Conservation (phyloP, 2,329 filamentous ascomycete species). For the Juglanconis sp. region DNA sequence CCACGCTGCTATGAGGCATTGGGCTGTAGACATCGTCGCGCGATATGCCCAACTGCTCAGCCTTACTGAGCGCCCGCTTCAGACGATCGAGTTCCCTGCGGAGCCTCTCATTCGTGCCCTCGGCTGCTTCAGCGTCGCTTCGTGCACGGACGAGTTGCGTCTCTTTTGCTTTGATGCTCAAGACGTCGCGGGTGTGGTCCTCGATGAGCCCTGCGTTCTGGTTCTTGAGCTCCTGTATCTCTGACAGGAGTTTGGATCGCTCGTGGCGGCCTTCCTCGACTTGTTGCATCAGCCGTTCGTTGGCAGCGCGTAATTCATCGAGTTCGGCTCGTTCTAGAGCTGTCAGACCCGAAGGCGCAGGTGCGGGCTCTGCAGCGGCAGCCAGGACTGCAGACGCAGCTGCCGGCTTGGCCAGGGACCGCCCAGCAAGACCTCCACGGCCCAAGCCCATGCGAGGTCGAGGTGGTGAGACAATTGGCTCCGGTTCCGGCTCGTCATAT, state of each 20-base stretch:
- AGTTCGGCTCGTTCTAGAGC: slow-evolving; percentile 88
- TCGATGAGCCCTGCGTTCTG: slow-evolving; percentile 96
- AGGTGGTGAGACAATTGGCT: slow-evolving; percentile 35
- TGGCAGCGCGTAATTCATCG: slow-evolving; percentile 80
- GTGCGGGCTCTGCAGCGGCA: slow-evolving; percentile 54
- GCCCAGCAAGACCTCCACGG: slow-evolving; percentile 79
- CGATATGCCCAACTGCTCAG: slow-evolving; percentile 44
- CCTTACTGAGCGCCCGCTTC: slow-evolving; percentile 75
- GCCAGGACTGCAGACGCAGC: slow-evolving; percentile 43
- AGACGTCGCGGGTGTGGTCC: slow-evolving; percentile 90
- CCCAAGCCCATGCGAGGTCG: slow-evolving; percentile 64
- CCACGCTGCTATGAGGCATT: slow-evolving; percentile 30
- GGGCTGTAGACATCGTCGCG: slow-evolving; percentile 15
- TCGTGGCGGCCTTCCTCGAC: slow-evolving; percentile 81
- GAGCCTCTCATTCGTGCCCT: slow-evolving; percentile 80
- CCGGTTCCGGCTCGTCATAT: slow-evolving; percentile 43
- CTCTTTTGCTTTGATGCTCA: slow-evolving; percentile 97
- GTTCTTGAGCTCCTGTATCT: slow-evolving; percentile 92
- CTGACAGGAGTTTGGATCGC: slow-evolving; percentile 74
- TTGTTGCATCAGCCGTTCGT: slow-evolving; percentile 71
- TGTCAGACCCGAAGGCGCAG: slow-evolving; percentile 60
- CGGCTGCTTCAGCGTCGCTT: slow-evolving; percentile 83
- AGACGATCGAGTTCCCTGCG: slow-evolving; percentile 86
- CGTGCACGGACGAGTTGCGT: slow-evolving; percentile 91
- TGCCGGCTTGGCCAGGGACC: slow-evolving; percentile 76